phyloP scores from a whole-genome alignment of 331 rosid species.

The Stylosanthes scabra region DNA sequence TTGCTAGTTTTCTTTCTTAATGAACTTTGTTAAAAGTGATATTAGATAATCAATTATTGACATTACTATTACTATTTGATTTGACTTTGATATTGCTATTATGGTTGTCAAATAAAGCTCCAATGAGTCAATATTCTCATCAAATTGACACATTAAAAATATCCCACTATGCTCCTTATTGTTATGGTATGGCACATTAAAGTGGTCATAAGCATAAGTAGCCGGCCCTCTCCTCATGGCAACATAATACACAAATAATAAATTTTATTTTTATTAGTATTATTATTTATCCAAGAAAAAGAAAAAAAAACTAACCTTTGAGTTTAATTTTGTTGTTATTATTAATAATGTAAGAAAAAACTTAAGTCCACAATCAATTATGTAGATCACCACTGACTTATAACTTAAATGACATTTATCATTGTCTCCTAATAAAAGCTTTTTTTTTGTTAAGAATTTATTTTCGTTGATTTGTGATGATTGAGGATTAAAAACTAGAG shows the following conservation, averaged over 20 bases:
- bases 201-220: neutral
- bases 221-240: neutral
- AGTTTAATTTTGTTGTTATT: no score
- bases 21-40: neutral
- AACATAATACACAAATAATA: neutral
- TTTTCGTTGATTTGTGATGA: no score
- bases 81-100: neutral
- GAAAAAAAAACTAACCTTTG: neutral
- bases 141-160: neutral
- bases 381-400: no score
- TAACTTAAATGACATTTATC: no score
- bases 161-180: neutral
- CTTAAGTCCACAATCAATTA: no score
- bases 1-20: no score
- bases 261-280: no score
- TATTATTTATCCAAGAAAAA: no score
- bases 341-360: no score
- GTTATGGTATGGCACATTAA: neutral
- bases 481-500: no score
- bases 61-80: neutral
- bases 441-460: no score
- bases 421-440: no score
- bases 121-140: constrained; percentile 14
- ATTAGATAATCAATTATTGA: neutral
- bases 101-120: neutral